phyloP scores from a whole-genome alignment of 192 early-diverging fungal genomes.

The Coemansia erecta region DNA sequence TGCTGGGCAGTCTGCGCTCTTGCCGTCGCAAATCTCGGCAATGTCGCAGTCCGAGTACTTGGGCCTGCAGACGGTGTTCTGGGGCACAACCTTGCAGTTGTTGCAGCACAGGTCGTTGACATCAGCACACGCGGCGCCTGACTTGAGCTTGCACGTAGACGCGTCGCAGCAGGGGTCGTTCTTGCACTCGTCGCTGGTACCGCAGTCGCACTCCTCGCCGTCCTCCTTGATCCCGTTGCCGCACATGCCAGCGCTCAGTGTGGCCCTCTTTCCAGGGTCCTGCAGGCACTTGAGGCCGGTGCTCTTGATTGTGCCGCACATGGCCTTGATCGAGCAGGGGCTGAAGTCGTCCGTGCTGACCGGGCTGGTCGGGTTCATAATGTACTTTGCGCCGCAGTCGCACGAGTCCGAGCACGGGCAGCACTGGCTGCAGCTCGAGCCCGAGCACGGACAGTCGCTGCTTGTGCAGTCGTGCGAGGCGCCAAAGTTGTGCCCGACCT shows the following conservation, averaged over 20 bases:
- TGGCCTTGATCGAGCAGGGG: slow-evolving; percentile 60
- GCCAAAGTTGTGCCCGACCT: slow-evolving; percentile 88
- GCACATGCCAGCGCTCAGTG: slow-evolving; percentile 70
- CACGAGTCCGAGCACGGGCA: slow-evolving; percentile 67
- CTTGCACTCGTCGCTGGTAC: slow-evolving; percentile 64
- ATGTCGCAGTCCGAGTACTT: slow-evolving; percentile 78
- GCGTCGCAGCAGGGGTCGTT: slow-evolving; percentile 81
- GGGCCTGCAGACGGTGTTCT: slow-evolving; percentile 67
- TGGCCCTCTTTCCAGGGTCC: slow-evolving; percentile 39
- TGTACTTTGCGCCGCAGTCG: slow-evolving; percentile 62
- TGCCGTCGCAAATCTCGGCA: slow-evolving; percentile 74
- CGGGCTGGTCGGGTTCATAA: slow-evolving; percentile 78
- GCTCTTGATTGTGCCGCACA: slow-evolving; percentile 48
- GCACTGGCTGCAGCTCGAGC: slow-evolving; percentile 57
- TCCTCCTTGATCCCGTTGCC: slow-evolving; percentile 90
- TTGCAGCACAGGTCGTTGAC: slow-evolving; percentile 82
- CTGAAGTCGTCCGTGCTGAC: slow-evolving; percentile 64
- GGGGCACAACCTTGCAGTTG: slow-evolving; percentile 61
- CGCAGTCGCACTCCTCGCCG: slow-evolving; percentile 92
- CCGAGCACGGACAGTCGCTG: slow-evolving; percentile 60
- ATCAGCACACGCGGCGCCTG: slow-evolving; percentile 75
- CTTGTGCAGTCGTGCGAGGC: slow-evolving; percentile 86
- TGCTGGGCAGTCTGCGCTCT: slow-evolving; percentile 64
- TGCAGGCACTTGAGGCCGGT: slow-evolving; percentile 37
- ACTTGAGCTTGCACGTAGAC: slow-evolving; percentile 75